Percentiles rank a stretch among this genome's conserved stretches.
Conservation (phyloP, 352 stramenopile genomes). For the Globisporangium viniferum region DNA sequence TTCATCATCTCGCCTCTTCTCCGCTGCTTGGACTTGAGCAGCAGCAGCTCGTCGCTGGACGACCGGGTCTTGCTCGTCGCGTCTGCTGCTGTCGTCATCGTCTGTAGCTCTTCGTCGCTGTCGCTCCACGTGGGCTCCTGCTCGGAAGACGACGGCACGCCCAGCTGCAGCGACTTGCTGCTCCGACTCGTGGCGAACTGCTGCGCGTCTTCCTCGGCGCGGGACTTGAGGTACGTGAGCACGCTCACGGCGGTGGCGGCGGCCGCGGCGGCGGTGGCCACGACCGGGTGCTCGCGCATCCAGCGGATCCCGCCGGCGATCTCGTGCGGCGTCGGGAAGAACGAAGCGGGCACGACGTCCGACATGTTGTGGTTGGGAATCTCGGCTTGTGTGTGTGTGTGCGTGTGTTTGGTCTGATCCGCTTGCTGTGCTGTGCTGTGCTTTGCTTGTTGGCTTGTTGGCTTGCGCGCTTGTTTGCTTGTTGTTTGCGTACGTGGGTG, state of each 20-base stretch:
- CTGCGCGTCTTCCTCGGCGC: conserved; percentile 21
- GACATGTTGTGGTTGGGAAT: conserved; percentile 32
- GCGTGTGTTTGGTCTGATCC: neutral
- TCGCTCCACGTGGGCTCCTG: conserved; percentile 30
- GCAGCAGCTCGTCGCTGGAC: neutral
- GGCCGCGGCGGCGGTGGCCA: conserved; percentile 62
- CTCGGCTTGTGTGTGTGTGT: neutral
- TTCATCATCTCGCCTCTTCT: conserved; percentile 21
- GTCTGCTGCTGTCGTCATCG: neutral
- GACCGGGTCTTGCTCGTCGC: conserved; percentile 5
- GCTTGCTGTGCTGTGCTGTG: neutral
- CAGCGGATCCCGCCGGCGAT: conserved; percentile 73
- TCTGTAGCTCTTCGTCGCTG: conserved; percentile 17
- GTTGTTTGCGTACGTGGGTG: neutral
- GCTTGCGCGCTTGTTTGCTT: conserved; percentile 3
- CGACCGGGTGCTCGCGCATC: conserved; percentile 68
- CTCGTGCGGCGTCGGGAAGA: conserved; percentile 78
- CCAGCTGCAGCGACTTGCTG: conserved; percentile 10
- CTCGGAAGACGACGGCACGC: neutral
- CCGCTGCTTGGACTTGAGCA: conserved; percentile 17
- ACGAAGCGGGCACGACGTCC: conserved; percentile 53
- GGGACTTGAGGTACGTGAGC: conserved; percentile 53
- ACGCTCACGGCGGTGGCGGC: conserved; percentile 70
- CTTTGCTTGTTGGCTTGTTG: neutral
- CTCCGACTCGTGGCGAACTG: neutral